Percentiles rank a stretch among this genome's conserved stretches.
Conservation (phyloP, 2,329 filamentous ascomycete species). For the Lachnellula suecica region DNA sequence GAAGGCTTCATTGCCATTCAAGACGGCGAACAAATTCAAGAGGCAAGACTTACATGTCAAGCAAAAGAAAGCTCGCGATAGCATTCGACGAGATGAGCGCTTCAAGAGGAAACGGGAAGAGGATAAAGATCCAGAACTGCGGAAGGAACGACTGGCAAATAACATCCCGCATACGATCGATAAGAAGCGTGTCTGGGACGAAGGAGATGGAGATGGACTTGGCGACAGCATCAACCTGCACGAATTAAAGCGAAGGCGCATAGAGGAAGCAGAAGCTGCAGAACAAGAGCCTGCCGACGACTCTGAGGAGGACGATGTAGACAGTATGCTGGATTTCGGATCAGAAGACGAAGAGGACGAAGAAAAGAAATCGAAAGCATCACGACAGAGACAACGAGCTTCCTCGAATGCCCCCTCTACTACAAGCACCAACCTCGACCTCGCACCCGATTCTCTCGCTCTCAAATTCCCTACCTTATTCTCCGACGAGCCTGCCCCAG, state of each 20-base stretch:
- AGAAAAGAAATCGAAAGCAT: conserved; percentile 32
- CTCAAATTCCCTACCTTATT: conserved; percentile 64
- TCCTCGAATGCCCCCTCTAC: conserved; percentile 47
- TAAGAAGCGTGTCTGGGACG: conserved; percentile 87
- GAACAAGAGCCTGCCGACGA: conserved; percentile 42
- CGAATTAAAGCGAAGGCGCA: conserved; percentile 55
- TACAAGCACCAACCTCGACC: conserved; percentile 62
- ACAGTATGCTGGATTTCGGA: conserved; percentile 72
- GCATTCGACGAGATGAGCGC: conserved; percentile 72
- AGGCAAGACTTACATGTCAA: conserved; percentile 77
- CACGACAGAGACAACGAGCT: conserved; percentile 39
- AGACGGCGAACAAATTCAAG: conserved; percentile 74
- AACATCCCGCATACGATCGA: conserved; percentile 84
- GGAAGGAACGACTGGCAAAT: conserved; percentile 68
- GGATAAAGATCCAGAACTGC: conserved; percentile 74
- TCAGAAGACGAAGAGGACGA: conserved; percentile 49
- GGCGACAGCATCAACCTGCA: conserved; percentile 55
- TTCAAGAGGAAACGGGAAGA: conserved; percentile 83
- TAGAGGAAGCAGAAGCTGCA: conserved; percentile 48
- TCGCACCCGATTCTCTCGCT: conserved; percentile 58
- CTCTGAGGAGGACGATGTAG: conserved; percentile 55
- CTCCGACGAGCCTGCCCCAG: conserved; percentile 54
- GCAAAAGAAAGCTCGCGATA: conserved; percentile 75
- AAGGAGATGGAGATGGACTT: conserved; percentile 62
- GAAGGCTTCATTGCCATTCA: conserved; percentile 48